Evolutionary conservation across 2,329 filamentous ascomycete species (phyloP).

Genomic region (Emergomyces orientalis): DNA sequence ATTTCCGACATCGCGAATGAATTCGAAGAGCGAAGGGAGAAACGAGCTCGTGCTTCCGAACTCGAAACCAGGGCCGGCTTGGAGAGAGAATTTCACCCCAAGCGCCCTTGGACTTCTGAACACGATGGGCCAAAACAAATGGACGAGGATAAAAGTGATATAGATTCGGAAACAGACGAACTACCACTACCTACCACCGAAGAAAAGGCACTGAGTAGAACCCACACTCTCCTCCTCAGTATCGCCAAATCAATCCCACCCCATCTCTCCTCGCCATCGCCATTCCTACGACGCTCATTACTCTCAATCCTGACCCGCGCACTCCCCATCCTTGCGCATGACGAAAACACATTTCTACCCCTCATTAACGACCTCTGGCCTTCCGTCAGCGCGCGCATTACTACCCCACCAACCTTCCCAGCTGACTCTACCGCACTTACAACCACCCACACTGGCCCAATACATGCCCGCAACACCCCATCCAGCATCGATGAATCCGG

Average conservation of each 20-base stretch:
- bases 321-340: constrained; percentile 58
- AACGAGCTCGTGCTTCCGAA: constrained; percentile 22
- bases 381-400: constrained; percentile 46
- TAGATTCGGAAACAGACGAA: constrained; percentile 25
- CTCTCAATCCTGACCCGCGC: constrained; percentile 67
- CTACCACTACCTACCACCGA: constrained; percentile 34
- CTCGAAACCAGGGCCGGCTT: constrained; percentile 15
- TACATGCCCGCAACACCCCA: constrained; percentile 45
- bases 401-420: constrained; percentile 43
- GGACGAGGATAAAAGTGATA: constrained; percentile 19
- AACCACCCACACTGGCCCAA: constrained; percentile 27
- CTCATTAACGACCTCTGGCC: constrained; percentile 89
- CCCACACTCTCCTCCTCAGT: constrained; percentile 69
- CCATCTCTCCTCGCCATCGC: constrained; percentile 77
- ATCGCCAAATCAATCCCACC: constrained; percentile 80
- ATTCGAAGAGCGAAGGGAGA: constrained; percentile 27
- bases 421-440: constrained; percentile 38
- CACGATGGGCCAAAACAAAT: constrained; percentile 14
- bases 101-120: constrained; percentile 20
- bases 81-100: constrained; percentile 17
- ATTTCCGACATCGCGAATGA: constrained; percentile 28
- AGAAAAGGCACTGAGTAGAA: constrained; percentile 59
- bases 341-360: constrained; percentile 78
- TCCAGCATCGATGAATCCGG: constrained; percentile 18
- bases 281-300: constrained; percentile 66